These are phyloP conservation scores for Morella rubra DNA, from an alignment of 306 rosid species.

Conservation along the genomic window DNA sequence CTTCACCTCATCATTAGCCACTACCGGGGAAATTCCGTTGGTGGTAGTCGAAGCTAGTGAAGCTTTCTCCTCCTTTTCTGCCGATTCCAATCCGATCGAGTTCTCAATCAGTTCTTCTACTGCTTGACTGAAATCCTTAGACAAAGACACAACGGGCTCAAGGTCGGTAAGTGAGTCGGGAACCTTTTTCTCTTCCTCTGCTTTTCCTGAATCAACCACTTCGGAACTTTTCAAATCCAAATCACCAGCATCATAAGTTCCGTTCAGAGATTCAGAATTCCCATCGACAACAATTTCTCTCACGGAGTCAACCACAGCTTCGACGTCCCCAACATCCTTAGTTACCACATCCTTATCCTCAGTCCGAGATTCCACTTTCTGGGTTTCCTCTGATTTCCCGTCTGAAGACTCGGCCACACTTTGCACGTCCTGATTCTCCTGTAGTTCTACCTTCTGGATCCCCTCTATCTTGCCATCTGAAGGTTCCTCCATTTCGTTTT, in stretches of 20 bases:
- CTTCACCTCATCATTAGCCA: neutral
- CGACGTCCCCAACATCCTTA: conserved; percentile 23
- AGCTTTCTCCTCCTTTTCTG: conserved; percentile 20
- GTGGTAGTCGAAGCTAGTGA: conserved; percentile 10
- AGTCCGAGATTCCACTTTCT: conserved; percentile 10
- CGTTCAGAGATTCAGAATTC: conserved; percentile 8
- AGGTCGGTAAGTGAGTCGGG: conserved; percentile 25
- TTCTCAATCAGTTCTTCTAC: conserved; percentile 5
- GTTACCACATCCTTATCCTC: conserved; percentile 27
- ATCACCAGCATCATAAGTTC: conserved; percentile 16
- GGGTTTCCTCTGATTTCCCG: conserved; percentile 29
- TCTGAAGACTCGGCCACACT: conserved; percentile 12
- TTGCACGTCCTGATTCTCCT: conserved; percentile 25
- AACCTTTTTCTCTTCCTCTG: conserved; percentile 22
- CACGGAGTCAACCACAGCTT: conserved; percentile 13
- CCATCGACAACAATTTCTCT: conserved; percentile 25
- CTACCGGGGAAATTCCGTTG: neutral
- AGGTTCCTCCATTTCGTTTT: conserved; percentile 46
- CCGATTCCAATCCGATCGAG: conserved; percentile 16
- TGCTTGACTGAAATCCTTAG: conserved; percentile 3
- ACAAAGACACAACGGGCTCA: conserved; percentile 15
- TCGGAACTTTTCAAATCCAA: conserved; percentile 8
- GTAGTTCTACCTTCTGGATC: conserved; percentile 26
- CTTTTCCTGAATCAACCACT: conserved; percentile 14
- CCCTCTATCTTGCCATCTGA: conserved; percentile 38